These are phyloP conservation scores for Priceomyces carsonii DNA, from an alignment of 805 yeast species.

Conservation along the genomic window DNA sequence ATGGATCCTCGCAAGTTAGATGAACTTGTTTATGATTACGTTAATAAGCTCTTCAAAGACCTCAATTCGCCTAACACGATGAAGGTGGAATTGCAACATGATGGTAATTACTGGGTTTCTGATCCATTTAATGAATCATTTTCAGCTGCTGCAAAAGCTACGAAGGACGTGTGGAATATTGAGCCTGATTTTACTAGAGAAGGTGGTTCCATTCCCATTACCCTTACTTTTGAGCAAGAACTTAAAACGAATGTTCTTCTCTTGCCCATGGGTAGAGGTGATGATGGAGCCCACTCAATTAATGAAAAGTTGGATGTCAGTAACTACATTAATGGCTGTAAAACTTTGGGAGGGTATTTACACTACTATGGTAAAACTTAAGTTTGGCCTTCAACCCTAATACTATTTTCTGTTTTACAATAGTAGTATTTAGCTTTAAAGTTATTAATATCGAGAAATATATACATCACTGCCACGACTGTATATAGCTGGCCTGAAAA, in stretches of 20 bases:
- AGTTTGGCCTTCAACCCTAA: too few species aligned
- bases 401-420: too few species aligned
- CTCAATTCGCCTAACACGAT: slow-evolving; percentile 77
- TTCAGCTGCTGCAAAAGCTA: slow-evolving; percentile 92
- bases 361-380: slow-evolving; percentile 64
- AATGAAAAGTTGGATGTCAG: slow-evolving; percentile 89
- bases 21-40: slow-evolving; percentile 70
- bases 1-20: slow-evolving; percentile 80
- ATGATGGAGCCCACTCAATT: slow-evolving; percentile 98
- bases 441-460: too few species aligned
- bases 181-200: slow-evolving; percentile 98
- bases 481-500: too few species aligned
- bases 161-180: slow-evolving; percentile 90
- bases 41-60: slow-evolving; percentile 62
- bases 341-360: slow-evolving; percentile 89
- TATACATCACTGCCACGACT: too few species aligned
- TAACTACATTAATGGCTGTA: slow-evolving; percentile 91
- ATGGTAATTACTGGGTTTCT: slow-evolving; percentile 94
- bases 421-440: too few species aligned
- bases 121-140: slow-evolving; percentile 92
- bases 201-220: slow-evolving; percentile 98
- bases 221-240: slow-evolving; percentile 87
- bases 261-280: slow-evolving; percentile 98
- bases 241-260: slow-evolving; percentile 83
- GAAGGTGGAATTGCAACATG: slow-evolving; percentile 80